These are phyloP conservation scores for Solidago caesia DNA, from an alignment of 129 eudicot species.

Conservation along the genomic window DNA sequence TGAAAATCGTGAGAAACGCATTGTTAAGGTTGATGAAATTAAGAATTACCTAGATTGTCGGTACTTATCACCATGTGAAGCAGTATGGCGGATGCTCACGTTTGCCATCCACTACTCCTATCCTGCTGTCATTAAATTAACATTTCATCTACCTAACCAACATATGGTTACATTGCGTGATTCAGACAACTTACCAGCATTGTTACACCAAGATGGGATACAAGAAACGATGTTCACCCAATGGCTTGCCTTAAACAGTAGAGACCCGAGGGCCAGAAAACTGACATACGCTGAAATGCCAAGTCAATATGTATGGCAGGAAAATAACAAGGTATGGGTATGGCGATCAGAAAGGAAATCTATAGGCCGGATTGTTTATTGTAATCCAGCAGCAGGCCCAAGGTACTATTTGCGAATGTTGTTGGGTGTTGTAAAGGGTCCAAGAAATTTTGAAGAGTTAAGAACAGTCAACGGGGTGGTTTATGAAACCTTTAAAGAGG, in stretches of 20 bases:
- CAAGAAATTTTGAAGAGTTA: neutral
- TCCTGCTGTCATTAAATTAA: neutral
- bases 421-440: neutral
- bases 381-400: neutral
- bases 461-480: neutral
- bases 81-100: neutral
- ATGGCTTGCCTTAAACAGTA: neutral
- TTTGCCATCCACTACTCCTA: neutral
- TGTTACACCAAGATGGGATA: neutral
- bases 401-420: neutral
- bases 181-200: neutral
- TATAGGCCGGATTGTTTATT: neutral
- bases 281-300: neutral
- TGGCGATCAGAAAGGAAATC: neutral
- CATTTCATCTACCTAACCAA: neutral
- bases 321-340: neutral
- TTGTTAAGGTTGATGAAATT: too few species aligned
- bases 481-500: neutral
- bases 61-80: too few species aligned
- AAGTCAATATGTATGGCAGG: neutral
- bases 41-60: too few species aligned
- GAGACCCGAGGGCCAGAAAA: neutral
- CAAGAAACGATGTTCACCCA: neutral
- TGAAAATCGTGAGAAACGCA: too few species aligned
- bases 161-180: neutral